Evolutionary conservation across 805 yeast genomes (phyloP).

Genomic region (Wickerhamomyces subpelliculosus): DNA sequence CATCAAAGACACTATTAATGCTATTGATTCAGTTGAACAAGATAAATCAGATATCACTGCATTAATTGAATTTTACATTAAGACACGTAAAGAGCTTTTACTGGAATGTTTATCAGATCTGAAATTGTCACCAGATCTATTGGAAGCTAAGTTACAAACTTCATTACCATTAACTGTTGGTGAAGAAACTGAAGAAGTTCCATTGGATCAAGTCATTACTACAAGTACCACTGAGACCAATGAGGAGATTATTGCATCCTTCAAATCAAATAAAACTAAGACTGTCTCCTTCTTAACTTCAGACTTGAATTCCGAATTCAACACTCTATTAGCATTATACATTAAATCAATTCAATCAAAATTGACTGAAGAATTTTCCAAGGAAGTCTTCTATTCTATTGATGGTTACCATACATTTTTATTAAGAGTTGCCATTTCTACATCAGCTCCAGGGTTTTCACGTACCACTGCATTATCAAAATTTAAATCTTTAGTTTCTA

Average conservation of each 20-base stretch:
- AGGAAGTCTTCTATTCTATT: conserved; percentile 28
- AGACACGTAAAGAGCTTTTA: conserved; percentile 31
- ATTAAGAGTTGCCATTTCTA: conserved; percentile 48
- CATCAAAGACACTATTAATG: conserved; percentile 31
- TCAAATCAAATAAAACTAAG: conserved; percentile 11
- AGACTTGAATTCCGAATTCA: conserved; percentile 33
- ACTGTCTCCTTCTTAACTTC: conserved; percentile 30
- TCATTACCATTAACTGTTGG: conserved; percentile 35
- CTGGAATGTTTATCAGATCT: conserved; percentile 29
- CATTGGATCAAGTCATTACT: too few relatives aligned
- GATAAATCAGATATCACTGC: conserved; percentile 31
- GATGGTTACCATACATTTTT: conserved; percentile 51
- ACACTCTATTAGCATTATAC: conserved; percentile 33
- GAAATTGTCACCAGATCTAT: conserved; percentile 32
- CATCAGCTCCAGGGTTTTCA: conserved; percentile 50
- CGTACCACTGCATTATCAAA: conserved; percentile 43
- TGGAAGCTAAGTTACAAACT: conserved; percentile 64
- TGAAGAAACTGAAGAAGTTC: conserved; percentile 26
- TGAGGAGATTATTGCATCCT: conserved; percentile 11
- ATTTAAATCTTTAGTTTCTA: conserved; percentile 27
- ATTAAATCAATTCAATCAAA: conserved; percentile 33
- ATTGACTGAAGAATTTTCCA: conserved; percentile 18
- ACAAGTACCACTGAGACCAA: too few relatives aligned
- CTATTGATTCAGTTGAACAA: conserved; percentile 26
- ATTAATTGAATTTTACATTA: conserved; percentile 33